Percentiles rank a stretch among this genome's conserved stretches.
Conservation (phyloP, 2,329 filamentous ascomycete species). For the Pseudogymnoascus sp. region DNA sequence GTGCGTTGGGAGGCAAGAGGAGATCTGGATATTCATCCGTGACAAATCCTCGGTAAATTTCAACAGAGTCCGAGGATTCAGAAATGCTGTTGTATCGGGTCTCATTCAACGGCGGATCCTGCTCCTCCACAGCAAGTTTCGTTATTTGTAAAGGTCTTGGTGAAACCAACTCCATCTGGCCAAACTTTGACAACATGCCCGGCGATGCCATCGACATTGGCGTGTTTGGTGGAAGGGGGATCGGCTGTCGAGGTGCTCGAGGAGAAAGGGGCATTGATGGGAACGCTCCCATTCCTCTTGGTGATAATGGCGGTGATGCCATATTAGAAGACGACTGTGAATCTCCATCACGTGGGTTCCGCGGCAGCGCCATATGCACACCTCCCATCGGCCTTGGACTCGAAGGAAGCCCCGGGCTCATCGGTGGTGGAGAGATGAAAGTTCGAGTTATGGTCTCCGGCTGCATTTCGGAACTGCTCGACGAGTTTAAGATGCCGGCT, state of each 20-base stretch:
- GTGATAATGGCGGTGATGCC: slow-evolving; percentile 61
- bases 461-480: slow-evolving; percentile 20
- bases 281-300: slow-evolving; percentile 41
- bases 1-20: slow-evolving; percentile 76
- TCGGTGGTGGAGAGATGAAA: slow-evolving; percentile 37
- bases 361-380: slow-evolving; percentile 50
- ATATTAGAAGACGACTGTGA: slow-evolving; percentile 34
- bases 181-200: slow-evolving; percentile 24
- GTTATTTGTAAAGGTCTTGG: slow-evolving; percentile 37
- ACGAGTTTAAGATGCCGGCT: slow-evolving; percentile 41
- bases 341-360: slow-evolving; percentile 41
- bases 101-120: slow-evolving; percentile 19
- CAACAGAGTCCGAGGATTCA: slow-evolving; percentile 30
- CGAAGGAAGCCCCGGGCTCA: slow-evolving; percentile 52
- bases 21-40: slow-evolving; percentile 83
- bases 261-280: slow-evolving; percentile 56
- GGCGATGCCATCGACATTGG: slow-evolving; percentile 53
- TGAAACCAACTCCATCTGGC: slow-evolving; percentile 31
- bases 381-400: slow-evolving; percentile 53
- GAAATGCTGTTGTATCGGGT: slow-evolving; percentile 10
- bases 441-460: slow-evolving; percentile 14
- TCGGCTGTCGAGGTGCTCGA: slow-evolving; percentile 63
- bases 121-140: slow-evolving; percentile 23
- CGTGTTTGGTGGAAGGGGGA: slow-evolving; percentile 63
- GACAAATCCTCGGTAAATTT: slow-evolving; percentile 68